Base-by-base conservation (phyloP, 2,329 filamentous ascomycete species). In the Botryotinia narcissicola region DNA sequence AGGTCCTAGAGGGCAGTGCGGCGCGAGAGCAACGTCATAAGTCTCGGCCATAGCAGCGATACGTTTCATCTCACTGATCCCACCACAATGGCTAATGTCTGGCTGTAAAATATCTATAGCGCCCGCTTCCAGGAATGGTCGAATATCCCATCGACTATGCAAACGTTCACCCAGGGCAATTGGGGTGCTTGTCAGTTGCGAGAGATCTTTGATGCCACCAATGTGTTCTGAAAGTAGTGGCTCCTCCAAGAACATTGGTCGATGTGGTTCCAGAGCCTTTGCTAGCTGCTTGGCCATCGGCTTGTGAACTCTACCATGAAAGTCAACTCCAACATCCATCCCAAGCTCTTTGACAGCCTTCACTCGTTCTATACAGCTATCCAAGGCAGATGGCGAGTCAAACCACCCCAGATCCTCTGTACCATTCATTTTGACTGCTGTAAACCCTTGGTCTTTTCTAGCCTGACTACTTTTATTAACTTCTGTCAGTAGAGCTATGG, bases 271-370 rank as follows among this genome's bases (percentile, higher is more conserved):
- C 0, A 94, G 85, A 0, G 87, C 85, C 73, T 87, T 87, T 1
- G 90, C 91, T 3, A 95, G 86, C 77, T 94, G 92, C 77, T 92
- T 93, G 0, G 92, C 92, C 91, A 94, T 94, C n/a, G 91, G 90
- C 75, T 91, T 91, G 82, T 94, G 92, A 0, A 93, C 84, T 14
- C 92, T 88, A 4, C 92, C 93, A 80, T 95, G 93, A 81, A 94
- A 94, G 78, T 95, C 93, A 40, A 95, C 85, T 2, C 90, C 93
- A 0, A 87, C 92, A 73, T 94, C 92, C 77, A 95, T 86, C 1
- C 92, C 92, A 0, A 93, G 82, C 0, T 86, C 85, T 79, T 92
- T 93, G 16, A 95, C 92, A 0, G 87, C 84, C 76, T 90, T 89
- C 20, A 95, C 83, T 2, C 92, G 86, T 73, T 92, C 88, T 3